These are phyloP conservation scores for Pilasporangium apinafurcum DNA, from an alignment of 352 stramenopile species.

Conservation along the genomic window DNA sequence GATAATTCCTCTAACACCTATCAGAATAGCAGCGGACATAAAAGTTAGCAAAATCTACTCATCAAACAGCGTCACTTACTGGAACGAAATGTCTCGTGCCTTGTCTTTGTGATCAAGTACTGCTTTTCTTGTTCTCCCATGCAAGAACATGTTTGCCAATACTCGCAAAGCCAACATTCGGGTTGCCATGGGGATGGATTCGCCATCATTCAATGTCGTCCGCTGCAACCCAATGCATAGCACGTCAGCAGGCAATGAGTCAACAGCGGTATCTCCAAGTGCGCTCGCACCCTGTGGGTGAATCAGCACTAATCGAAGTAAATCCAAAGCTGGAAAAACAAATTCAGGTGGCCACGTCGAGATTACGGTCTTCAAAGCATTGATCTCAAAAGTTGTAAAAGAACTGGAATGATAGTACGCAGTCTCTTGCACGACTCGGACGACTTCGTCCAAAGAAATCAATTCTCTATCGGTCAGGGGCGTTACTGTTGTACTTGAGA, in stretches of 20 bases:
- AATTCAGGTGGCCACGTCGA: constrained; percentile 59
- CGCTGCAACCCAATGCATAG: constrained; percentile 31
- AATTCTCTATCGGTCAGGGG: constrained; percentile 44
- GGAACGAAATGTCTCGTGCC: constrained; percentile 10
- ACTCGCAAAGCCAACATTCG: constrained; percentile 72
- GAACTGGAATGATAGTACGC: constrained; percentile 90
- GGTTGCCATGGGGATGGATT: constrained; percentile 49
- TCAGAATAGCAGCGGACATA: too few relatives aligned
- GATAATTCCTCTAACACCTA: constrained; percentile 38
- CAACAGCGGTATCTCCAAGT: constrained; percentile 25
- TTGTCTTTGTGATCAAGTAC: constrained; percentile 49
- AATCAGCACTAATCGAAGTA: constrained; percentile 85
- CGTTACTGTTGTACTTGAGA: constrained; percentile 34
- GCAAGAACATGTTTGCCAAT: constrained; percentile 71
- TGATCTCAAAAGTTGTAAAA: constrained; percentile 60
- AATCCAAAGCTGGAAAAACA: constrained; percentile 89
- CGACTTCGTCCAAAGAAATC: constrained; percentile 45
- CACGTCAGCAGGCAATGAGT: constrained; percentile 23
- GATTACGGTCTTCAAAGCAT: constrained; percentile 53
- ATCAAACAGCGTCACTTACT: background rate
- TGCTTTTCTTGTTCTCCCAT: constrained; percentile 30
- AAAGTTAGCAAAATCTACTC: background rate
- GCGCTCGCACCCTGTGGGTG: constrained; percentile 77
- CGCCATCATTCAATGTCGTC: constrained; percentile 8
- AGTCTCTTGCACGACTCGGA: constrained; percentile 70